These are phyloP conservation scores for Dendrostoma leiphaemia DNA, from an alignment of 2,329 filamentous ascomycete genomes.

Conservation along the genomic window DNA sequence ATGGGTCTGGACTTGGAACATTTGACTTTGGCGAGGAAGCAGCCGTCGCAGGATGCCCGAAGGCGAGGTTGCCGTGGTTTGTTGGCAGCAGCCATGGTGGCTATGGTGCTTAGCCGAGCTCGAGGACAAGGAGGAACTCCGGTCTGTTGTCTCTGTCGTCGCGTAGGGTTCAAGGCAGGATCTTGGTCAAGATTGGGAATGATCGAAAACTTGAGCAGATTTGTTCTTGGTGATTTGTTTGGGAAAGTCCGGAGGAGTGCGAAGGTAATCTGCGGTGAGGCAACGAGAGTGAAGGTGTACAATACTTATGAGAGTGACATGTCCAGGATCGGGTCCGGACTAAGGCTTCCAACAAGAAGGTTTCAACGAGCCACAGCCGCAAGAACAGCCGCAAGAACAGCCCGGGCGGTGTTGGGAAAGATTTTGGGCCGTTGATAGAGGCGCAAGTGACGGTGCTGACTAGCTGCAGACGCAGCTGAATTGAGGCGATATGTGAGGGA, in stretches of 20 bases:
- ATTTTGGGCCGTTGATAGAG: background rate
- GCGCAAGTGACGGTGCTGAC: background rate
- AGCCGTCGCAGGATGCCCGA: constrained; percentile 51
- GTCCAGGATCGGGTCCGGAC: background rate
- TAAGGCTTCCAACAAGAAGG: background rate
- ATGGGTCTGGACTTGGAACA: constrained; percentile 53
- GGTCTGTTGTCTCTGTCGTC: too few relatives aligned
- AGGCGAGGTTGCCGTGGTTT: constrained; percentile 41
- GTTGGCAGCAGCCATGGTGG: constrained; percentile 24
- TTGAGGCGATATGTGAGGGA: background rate
- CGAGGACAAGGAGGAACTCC: background rate
- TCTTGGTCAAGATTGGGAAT: background rate
- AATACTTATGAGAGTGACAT: background rate
- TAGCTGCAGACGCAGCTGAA: background rate
- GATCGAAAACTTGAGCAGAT: too few relatives aligned
- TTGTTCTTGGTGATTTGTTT: too few relatives aligned
- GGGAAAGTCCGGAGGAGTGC: too few relatives aligned
- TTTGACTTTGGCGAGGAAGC: constrained; percentile 56
- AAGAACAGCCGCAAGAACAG: background rate
- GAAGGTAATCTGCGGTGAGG: background rate
- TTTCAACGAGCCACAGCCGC: background rate
- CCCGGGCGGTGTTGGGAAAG: background rate
- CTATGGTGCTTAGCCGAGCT: background rate
- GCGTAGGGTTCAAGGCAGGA: too few relatives aligned
- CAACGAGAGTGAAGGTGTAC: background rate